phyloP scores from a whole-genome alignment of 495 filamentous ascomycete genomes.

The Neurospora discreta region DNA sequence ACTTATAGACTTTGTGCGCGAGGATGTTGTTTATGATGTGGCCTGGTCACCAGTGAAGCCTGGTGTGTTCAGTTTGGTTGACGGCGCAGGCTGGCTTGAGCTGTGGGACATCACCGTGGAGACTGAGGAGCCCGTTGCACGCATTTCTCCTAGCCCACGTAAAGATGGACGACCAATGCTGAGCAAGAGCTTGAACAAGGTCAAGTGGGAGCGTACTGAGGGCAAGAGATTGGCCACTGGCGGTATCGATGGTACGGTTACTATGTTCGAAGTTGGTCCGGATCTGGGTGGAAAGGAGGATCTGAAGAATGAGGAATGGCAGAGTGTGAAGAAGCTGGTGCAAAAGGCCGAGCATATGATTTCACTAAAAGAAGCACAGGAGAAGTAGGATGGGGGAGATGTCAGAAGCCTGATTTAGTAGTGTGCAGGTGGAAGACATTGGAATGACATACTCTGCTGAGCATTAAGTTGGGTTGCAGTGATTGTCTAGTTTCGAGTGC shows the following conservation, averaged over 20 bases:
- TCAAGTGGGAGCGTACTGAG: conserved; percentile 86
- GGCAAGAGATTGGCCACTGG: conserved; percentile 79
- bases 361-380: background rate
- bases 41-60: conserved; percentile 87
- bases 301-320: conserved; percentile 80
- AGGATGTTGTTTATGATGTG: conserved; percentile 94
- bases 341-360: conserved; percentile 44
- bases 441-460: background rate
- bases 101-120: conserved; percentile 91
- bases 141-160: conserved; percentile 53
- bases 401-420: background rate
- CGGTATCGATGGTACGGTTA: conserved; percentile 79
- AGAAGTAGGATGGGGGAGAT: background rate
- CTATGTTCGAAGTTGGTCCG: conserved; percentile 84
- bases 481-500: background rate
- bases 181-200: conserved; percentile 76
- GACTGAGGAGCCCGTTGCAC: conserved; percentile 78
- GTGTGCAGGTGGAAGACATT: background rate
- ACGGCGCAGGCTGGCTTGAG: conserved; percentile 86
- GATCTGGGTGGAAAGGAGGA: conserved; percentile 72
- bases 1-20: conserved; percentile 77
- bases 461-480: background rate
- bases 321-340: conserved; percentile 75
- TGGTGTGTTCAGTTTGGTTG: conserved; percentile 85
- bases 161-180: conserved; percentile 49